These are phyloP conservation scores for Alternaria ventricosa DNA, from an alignment of 2,329 filamentous ascomycete genomes.

Conservation along the genomic window DNA sequence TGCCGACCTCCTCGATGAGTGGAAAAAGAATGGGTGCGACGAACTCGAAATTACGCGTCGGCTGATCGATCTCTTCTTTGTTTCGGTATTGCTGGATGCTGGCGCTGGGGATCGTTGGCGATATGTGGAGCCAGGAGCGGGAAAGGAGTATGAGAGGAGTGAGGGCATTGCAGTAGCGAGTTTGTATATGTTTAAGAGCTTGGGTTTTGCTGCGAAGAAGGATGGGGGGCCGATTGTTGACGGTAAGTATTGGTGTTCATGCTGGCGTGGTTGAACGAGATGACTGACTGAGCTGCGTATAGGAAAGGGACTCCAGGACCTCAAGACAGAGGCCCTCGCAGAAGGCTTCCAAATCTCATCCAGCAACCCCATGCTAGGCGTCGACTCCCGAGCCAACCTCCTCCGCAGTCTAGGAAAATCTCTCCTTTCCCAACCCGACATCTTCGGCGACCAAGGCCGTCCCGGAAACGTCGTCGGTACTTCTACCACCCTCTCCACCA, in stretches of 20 bases:
- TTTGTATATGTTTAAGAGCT: slow-evolving; percentile 86
- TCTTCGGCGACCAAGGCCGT: slow-evolving; percentile 80
- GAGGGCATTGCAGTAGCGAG: slow-evolving; percentile 82
- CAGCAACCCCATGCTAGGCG: slow-evolving; percentile 74
- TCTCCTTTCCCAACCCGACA: slow-evolving; percentile 71
- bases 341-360: slow-evolving; percentile 82
- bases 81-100: slow-evolving; percentile 82
- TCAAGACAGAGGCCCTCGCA: slow-evolving; percentile 76
- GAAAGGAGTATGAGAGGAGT: slow-evolving; percentile 77
- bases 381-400: slow-evolving; percentile 82
- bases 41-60: slow-evolving; percentile 74
- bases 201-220: slow-evolving; percentile 76
- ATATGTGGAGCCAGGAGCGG: slow-evolving; percentile 86
- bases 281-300: neutral
- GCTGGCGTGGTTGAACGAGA: neutral
- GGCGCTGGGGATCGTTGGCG: slow-evolving; percentile 88
- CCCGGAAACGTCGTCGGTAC: slow-evolving; percentile 93
- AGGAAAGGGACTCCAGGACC: slow-evolving; percentile 67
- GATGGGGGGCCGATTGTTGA: slow-evolving; percentile 71
- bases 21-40: slow-evolving; percentile 63
- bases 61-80: slow-evolving; percentile 76
- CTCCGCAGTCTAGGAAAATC: slow-evolving; percentile 76
- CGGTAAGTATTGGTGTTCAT: slow-evolving; percentile 68
- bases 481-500: too few relatives aligned
- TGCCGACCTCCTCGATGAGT: slow-evolving; percentile 70